These are phyloP conservation scores for Teunomyces gatunensis DNA, from an alignment of 805 yeast genomes.

Conservation along the genomic window DNA sequence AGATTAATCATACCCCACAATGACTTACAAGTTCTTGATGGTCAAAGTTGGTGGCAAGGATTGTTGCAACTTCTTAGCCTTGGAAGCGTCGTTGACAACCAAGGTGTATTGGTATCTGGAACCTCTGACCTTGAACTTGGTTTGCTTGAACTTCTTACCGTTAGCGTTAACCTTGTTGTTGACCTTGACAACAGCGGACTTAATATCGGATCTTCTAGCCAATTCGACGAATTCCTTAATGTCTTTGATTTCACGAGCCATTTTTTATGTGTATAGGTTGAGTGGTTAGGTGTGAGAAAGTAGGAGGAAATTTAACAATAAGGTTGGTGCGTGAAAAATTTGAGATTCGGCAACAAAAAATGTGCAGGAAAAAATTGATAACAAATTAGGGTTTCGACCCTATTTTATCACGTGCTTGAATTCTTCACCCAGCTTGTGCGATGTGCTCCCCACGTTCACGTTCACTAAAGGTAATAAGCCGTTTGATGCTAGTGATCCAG, in stretches of 20 bases:
- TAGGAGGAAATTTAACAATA: slow-evolving; percentile 1
- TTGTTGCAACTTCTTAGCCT: slow-evolving; percentile 97
- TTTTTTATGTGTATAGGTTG: slow-evolving; percentile 1
- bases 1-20: slow-evolving; percentile 7
- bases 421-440: too few species aligned
- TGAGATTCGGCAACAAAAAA: background rate
- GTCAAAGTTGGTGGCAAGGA: slow-evolving; percentile 93
- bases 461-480: slow-evolving; percentile 60
- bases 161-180: slow-evolving; percentile 77
- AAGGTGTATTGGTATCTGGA: slow-evolving; percentile 91
- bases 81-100: slow-evolving; percentile 90
- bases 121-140: slow-evolving; percentile 99
- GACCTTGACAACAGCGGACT: slow-evolving; percentile 90
- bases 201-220: slow-evolving; percentile 94
- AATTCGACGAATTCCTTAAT: slow-evolving; percentile 96
- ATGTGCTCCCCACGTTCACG: background rate
- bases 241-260: slow-evolving; percentile 74
- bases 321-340: slow-evolving; percentile 13
- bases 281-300: slow-evolving; percentile 4
- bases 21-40: slow-evolving; percentile 50
- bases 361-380: background rate
- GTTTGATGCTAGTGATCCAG: slow-evolving; percentile 75
- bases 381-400: background rate
- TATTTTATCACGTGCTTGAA: background rate
- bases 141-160: slow-evolving; percentile 86